Evolutionary conservation across 2,329 filamentous ascomycete genomes (phyloP).

Genomic region (Fusarium sp.): DNA sequence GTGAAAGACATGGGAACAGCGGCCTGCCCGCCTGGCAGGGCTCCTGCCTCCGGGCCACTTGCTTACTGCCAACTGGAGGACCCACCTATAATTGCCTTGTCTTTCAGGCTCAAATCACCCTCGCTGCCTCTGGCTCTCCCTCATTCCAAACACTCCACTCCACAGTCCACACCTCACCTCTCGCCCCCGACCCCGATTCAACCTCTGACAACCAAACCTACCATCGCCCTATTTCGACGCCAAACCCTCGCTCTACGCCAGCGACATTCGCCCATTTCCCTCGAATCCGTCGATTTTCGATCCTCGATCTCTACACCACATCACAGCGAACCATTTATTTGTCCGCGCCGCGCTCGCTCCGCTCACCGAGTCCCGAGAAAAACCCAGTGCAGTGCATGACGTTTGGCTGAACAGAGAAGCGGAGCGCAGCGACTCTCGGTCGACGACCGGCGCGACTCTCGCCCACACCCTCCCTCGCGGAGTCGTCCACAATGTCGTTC

Average conservation of each 20-base stretch:
- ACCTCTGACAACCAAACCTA: conserved; percentile 48
- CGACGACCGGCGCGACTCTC: conserved; percentile 53
- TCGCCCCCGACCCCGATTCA: conserved; percentile 48
- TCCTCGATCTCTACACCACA: conserved; percentile 9
- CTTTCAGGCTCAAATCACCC: conserved; percentile 51
- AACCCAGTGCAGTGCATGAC: conserved; percentile 51
- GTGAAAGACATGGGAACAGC: conserved; percentile 23
- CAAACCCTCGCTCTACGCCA: conserved; percentile 44
- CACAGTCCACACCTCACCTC: conserved; percentile 47
- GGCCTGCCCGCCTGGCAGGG: conserved; percentile 29
- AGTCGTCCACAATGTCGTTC: conserved; percentile 71
- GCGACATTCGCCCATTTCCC: conserved; percentile 45
- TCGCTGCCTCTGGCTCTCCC: conserved; percentile 42
- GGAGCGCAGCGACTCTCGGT: conserved; percentile 53
- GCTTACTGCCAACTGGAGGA: conserved; percentile 19
- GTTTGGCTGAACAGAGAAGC: conserved; percentile 48
- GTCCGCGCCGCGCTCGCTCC: conserved; percentile 30
- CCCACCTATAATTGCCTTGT: conserved; percentile 48
- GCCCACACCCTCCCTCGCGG: conserved; percentile 50
- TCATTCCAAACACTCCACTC: conserved; percentile 48
- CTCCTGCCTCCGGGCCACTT: conserved; percentile 23
- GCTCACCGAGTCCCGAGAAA: conserved; percentile 43
- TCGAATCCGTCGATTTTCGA: conserved; percentile 31
- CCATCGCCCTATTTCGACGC: conserved; percentile 42
- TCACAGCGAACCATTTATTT: conserved; percentile 26